Base-by-base conservation (phyloP, 2,329 filamentous ascomycete genomes). In the Xylariales sp. region DNA sequence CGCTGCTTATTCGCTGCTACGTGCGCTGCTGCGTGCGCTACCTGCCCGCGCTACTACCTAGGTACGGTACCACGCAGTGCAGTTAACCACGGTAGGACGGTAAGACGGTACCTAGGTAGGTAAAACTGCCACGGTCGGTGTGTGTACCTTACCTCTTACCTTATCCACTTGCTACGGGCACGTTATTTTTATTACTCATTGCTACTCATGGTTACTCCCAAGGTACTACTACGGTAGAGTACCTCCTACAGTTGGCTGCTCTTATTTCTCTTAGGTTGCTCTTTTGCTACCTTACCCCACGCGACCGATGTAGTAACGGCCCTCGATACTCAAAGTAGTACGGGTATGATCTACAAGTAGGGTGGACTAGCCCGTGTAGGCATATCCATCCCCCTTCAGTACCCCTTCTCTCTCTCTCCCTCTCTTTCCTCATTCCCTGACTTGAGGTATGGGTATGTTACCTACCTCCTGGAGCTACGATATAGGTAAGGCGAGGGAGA, bases 271-370 rank as follows among this genome's bases (percentile, higher is more conserved):
- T 23, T 23, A 41, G 39, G 39, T 41, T 41, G 39, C 39, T 41
- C 9, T 14, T 14, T 43, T 56, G 39, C 23, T 56, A 43, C 54
- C 36, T 46, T 56, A 56, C 54, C 54, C 54, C 54, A 56, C 54
- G 39, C 39, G 1, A 32, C 18, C 39, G 23, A 16, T 3, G 36
- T 30, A 23, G 53, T 43, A 56, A 30, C 39, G 39, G 36, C 14
- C 12, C 5, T 45, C 8, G 36, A 30, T 12, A 12, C 54, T 41
- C n/a, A 14, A 43, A 45, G n/a, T n/a, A 32, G 5, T 18, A n/a
- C 23, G 9, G 54, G 39, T 16, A 45, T 28, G 32, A 54, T 53
- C 50, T 53, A 32, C 32, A 18, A 16, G n/a, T 12, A 53, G 50
- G 30, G 23, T 14, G 48, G 48, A 34, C 52, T 43, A 55, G 18